These are phyloP conservation scores for Suhomyces pyralidae DNA, from an alignment of 805 yeast genomes.

Conservation along the genomic window DNA sequence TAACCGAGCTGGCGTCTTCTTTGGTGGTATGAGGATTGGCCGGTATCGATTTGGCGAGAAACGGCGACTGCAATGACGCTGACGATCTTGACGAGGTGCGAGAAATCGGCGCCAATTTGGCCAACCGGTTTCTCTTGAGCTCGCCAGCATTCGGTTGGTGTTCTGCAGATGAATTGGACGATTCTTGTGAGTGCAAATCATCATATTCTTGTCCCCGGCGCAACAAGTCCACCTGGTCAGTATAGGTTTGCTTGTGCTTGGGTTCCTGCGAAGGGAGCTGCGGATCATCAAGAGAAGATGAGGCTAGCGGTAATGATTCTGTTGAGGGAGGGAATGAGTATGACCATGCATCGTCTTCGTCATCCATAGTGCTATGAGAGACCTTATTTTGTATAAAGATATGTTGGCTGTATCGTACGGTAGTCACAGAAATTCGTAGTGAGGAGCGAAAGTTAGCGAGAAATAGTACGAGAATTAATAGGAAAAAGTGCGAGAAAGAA, in stretches of 20 bases:
- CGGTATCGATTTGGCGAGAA: conserved; percentile 24
- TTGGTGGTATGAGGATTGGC: conserved; percentile 24
- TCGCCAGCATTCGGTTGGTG: background rate
- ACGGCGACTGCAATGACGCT: conserved; percentile 32
- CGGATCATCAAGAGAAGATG: background rate
- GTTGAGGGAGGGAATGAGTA: conserved; percentile 38
- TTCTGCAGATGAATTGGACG: conserved; percentile 8
- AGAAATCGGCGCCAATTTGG: conserved; percentile 4
- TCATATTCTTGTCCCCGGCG: conserved; percentile 4
- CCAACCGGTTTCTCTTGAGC: background rate
- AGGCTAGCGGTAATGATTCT: conserved; percentile 24
- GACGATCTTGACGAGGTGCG: conserved; percentile 17
- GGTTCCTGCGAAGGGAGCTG: background rate
- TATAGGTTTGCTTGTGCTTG: conserved; percentile 1
- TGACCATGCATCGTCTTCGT: conserved; percentile 42
- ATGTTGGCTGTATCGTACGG: background rate
- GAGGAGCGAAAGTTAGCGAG: background rate
- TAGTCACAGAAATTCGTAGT: background rate
- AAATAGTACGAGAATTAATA: too few species aligned
- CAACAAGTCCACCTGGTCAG: conserved; percentile 1
- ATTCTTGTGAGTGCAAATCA: conserved; percentile 5
- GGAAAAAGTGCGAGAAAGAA: background rate
- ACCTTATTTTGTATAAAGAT: background rate
- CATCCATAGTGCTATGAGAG: conserved; percentile 9
- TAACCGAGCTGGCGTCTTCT: conserved; percentile 21